Percentiles rank a stretch among this genome's conserved stretches.
These are phyloP conservation scores for Nannochloropsis granulata DNA, from an alignment of 108 stramenopile genomes.

Conservation along the genomic window DNA sequence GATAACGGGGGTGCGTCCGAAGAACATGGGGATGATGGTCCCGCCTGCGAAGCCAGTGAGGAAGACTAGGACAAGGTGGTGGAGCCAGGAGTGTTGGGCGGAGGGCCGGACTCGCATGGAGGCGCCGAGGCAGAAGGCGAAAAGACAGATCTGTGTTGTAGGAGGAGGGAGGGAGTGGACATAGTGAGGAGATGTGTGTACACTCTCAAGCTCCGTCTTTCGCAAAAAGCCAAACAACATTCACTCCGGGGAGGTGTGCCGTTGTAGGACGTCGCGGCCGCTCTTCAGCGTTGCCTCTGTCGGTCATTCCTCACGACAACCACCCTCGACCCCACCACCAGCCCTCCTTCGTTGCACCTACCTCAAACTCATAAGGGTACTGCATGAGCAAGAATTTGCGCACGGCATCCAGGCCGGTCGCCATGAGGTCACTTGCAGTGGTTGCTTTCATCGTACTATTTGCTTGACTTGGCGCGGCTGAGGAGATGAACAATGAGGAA, in stretches of 20 bases:
- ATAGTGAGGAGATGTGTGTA: too few relatives aligned
- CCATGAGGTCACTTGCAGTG: neutral
- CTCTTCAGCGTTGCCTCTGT: too few relatives aligned
- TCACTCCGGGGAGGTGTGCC: too few relatives aligned
- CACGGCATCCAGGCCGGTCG: neutral
- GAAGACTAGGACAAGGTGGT: conserved; percentile 28
- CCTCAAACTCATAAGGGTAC: neutral
- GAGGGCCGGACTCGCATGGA: neutral
- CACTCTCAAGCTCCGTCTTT: too few relatives aligned
- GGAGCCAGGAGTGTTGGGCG: conserved; percentile 26
- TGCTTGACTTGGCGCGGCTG: too few relatives aligned
- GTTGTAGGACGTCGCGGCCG: too few relatives aligned
- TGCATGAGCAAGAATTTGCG: neutral
- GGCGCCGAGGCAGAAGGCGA: neutral
- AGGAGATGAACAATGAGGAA: too few relatives aligned
- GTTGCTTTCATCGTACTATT: neutral
- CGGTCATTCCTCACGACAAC: too few relatives aligned
- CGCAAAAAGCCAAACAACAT: too few relatives aligned
- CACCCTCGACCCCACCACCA: too few relatives aligned
- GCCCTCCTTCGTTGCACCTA: neutral
- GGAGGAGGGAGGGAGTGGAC: too few relatives aligned
- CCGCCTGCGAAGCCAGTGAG: conserved; percentile 31
- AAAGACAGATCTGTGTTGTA: neutral
- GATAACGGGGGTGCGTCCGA: conserved; percentile 32
- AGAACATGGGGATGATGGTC: conserved; percentile 30